Base-by-base conservation (phyloP, 305 asterid species). In the Coffea humblotiana region DNA sequence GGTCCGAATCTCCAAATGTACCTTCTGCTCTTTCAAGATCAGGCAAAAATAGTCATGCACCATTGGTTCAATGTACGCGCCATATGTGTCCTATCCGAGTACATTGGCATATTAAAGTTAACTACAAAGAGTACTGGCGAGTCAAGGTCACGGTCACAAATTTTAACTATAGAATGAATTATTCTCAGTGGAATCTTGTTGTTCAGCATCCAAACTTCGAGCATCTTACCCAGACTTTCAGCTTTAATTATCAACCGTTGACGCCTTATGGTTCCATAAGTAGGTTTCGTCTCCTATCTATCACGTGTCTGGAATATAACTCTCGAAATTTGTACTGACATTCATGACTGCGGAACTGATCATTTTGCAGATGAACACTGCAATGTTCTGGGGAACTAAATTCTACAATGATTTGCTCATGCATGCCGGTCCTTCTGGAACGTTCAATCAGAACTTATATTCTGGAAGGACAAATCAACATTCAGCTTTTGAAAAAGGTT, bases 371-470 rank as follows among this genome's bases (percentile, higher is more conserved):
- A 94, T 67, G 32, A 94, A 94, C 78, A 94, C 95, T 72, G 32
- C 32, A 51, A 91, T 91, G 95, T 69, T 92, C 25, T 94, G 91
- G 89, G 98, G 97, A 6, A 87, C 92, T 13, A 88, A 92, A 72
- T 92, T 86, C 87, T 92, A 90, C 80, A 91, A 92, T 23, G 97
- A 92, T 81, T 86, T 92, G 40, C 97, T 92, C 69, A 32, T 16
- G 77, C 90, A 89, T 82, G 95, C 95, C 2, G 98, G 98, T 70
- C 92, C 88, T n/a, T 74, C 72, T 14, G 97, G 97, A 51, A 92
- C 75, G 96, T 89, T 72, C 96, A 92, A 78, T 92, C 96, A 0
- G 98, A 94, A 85, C 90, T 94, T 72, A 87, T 92, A 27, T 90
- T 94, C 89, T 87, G 77, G 18, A 92, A 94, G 82, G 96, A 91